Percentiles rank a stretch among this genome's conserved stretches.
phyloP scores from a whole-genome alignment of 768 basidiomycete genomes.

The Lyophyllum shimeji region DNA sequence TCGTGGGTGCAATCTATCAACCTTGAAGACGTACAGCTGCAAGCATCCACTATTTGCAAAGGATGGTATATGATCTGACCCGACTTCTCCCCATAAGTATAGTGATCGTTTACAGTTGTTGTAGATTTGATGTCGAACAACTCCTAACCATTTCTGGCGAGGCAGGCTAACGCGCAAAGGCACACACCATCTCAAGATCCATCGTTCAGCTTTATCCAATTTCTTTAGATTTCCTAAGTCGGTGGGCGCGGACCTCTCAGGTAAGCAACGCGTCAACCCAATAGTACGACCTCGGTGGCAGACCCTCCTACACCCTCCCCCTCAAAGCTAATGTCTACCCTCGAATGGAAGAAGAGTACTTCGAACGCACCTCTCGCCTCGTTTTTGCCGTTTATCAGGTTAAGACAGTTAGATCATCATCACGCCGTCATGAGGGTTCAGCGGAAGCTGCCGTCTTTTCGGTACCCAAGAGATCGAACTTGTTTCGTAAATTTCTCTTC shows the following conservation, averaged over 20 bases:
- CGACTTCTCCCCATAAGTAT: slow-evolving; percentile 24
- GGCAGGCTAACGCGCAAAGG: slow-evolving; percentile 36
- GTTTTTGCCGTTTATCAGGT: slow-evolving; percentile 27
- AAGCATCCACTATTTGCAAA: slow-evolving; percentile 15
- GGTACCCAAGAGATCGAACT: slow-evolving; percentile 37
- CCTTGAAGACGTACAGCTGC: slow-evolving; percentile 7
- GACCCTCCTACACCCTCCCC: slow-evolving; percentile 12
- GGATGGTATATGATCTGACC: slow-evolving; percentile 19
- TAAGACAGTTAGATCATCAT: slow-evolving; percentile 32
- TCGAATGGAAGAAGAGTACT: slow-evolving; percentile 18
- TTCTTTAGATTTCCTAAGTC: slow-evolving; percentile 24
- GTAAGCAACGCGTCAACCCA: slow-evolving; percentile 30
- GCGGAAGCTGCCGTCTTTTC: slow-evolving; percentile 37
- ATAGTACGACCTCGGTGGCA: slow-evolving; percentile 16
- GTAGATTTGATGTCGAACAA: slow-evolving; percentile 22
- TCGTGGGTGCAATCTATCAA: not conserved
- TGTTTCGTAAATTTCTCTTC: slow-evolving; percentile 39
- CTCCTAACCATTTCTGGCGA: slow-evolving; percentile 42
- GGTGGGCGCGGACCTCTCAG: slow-evolving; percentile 37
- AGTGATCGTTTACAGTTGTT: slow-evolving; percentile 23
- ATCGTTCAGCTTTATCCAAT: slow-evolving; percentile 31
- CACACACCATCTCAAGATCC: slow-evolving; percentile 43
- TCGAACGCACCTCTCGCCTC: slow-evolving; percentile 15
- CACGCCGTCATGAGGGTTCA: slow-evolving; percentile 35
- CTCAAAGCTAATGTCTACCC: slow-evolving; percentile 19